A percentile compares a stretch with the other conserved stretches of the same genome.
phyloP scores from a whole-genome alignment of 208 protist species.

The Leishmania guyanensis region DNA sequence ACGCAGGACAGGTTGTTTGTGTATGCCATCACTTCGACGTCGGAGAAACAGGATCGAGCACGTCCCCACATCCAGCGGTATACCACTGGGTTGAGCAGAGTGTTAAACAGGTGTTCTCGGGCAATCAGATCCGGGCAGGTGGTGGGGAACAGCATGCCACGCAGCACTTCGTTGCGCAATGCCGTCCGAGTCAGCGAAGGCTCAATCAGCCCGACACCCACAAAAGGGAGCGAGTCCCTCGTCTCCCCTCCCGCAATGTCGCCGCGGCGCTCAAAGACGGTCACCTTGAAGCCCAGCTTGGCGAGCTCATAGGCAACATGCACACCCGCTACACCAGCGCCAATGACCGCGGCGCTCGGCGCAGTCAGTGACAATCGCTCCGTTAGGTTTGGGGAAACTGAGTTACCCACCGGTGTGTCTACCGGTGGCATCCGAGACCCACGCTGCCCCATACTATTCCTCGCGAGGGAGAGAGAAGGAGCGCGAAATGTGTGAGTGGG shows the following conservation, averaged over 20 bases:
- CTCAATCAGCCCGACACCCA: conserved; percentile 75
- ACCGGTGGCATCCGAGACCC: conserved; percentile 14
- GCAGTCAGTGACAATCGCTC: conserved; percentile 41
- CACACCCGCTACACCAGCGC: conserved; percentile 82
- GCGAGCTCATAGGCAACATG: conserved; percentile 88
- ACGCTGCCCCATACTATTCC: conserved; percentile 18
- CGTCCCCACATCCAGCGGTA: conserved; percentile 77
- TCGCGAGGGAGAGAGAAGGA: not conserved
- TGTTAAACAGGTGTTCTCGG: conserved; percentile 58
- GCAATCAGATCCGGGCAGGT: conserved; percentile 57
- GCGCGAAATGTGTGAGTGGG: not conserved
- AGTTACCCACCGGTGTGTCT: conserved; percentile 1
- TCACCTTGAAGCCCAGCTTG: conserved; percentile 79
- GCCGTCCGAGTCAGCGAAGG: conserved; percentile 46
- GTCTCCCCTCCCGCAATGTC: conserved; percentile 60
- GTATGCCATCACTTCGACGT: conserved; percentile 62
- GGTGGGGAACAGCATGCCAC: conserved; percentile 41
- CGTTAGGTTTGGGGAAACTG: conserved; percentile 20
- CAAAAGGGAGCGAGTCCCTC: conserved; percentile 62
- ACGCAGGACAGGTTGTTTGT: conserved; percentile 77
- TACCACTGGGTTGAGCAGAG: conserved; percentile 54
- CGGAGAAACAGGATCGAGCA: conserved; percentile 39
- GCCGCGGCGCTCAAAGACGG: conserved; percentile 68
- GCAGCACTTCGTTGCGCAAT: conserved; percentile 46
- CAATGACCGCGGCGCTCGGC: conserved; percentile 78